These are phyloP conservation scores for Candida gorgasii DNA, from an alignment of 805 yeast species.

Conservation along the genomic window DNA sequence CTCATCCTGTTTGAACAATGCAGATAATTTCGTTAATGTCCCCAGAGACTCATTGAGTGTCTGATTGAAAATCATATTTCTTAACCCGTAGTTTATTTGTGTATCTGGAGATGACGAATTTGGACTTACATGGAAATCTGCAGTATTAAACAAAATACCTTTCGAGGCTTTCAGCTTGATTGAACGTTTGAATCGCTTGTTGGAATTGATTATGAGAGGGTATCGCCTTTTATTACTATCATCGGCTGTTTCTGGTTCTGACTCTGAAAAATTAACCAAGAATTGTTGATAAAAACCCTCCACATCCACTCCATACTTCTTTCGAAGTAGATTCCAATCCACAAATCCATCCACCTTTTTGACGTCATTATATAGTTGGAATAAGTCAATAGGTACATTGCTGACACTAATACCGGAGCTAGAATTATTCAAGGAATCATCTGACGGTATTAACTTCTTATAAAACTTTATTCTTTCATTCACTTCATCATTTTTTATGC, in stretches of 20 bases:
- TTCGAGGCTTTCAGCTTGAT: constrained; percentile 47
- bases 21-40: background rate
- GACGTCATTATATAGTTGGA: constrained; percentile 5
- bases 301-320: constrained; percentile 1
- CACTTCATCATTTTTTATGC: constrained; percentile 1
- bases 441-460: constrained; percentile 1
- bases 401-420: too few relatives aligned
- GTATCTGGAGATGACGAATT: background rate
- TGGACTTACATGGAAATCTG: background rate
- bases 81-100: constrained; percentile 37
- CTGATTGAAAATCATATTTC: constrained; percentile 8
- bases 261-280: background rate
- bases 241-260: background rate
- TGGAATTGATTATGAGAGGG: constrained; percentile 49
- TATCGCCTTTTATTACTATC: constrained; percentile 1
- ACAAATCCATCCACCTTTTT: constrained; percentile 5
- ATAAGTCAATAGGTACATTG: constrained; percentile 7
- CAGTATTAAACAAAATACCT: constrained; percentile 48
- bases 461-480: constrained; percentile 1
- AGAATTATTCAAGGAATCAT: too few relatives aligned
- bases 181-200: constrained; percentile 46
- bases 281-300: background rate
- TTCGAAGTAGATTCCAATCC: constrained; percentile 1
- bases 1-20: background rate
- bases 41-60: constrained; percentile 7